A percentile compares a stretch with the other conserved stretches of the same genome.
phyloP scores from a whole-genome alignment of 306 rosid genomes.

The Malus sylvestris region DNA sequence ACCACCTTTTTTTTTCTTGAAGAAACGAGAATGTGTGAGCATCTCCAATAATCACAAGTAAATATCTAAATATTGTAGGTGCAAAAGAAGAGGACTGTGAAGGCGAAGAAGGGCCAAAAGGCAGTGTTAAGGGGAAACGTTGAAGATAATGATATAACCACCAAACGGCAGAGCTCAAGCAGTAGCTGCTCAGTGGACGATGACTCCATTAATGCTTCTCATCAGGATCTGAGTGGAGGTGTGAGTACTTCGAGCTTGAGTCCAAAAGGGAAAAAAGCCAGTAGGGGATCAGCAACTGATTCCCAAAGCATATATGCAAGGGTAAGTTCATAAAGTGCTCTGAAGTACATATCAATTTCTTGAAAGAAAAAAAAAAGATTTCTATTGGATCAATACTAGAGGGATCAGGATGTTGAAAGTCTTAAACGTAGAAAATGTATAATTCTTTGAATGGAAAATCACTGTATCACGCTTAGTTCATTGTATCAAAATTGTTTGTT shows the following conservation, averaged over 20 bases:
- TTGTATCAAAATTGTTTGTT: not conserved
- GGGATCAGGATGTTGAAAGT: not conserved
- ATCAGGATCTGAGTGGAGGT: conserved; percentile 36
- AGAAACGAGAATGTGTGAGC: not conserved
- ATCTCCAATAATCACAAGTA: not conserved
- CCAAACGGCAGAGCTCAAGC: conserved; percentile 40
- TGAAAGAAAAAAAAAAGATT: no score
- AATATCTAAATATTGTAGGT: conserved; percentile 23
- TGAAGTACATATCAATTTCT: not conserved
- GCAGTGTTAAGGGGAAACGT: conserved; percentile 17
- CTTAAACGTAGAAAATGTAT: not conserved
- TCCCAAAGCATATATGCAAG: conserved; percentile 83
- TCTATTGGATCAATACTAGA: not conserved
- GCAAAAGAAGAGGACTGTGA: conserved; percentile 37
- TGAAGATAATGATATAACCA: conserved; percentile 32
- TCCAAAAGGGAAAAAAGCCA: conserved; percentile 29
- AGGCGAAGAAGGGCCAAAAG: conserved; percentile 41
- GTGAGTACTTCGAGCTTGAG: conserved; percentile 28
- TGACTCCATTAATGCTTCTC: conserved; percentile 38
- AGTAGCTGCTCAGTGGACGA: conserved; percentile 56
- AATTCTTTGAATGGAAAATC: not conserved
- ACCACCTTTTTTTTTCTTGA: not conserved
- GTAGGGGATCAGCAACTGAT: conserved; percentile 63
- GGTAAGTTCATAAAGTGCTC: conserved; percentile 27
- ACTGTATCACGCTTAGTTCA: no score